These are phyloP conservation scores for Vanderwaltozyma verrucispora DNA, from an alignment of 805 yeast genomes.

Conservation along the genomic window DNA sequence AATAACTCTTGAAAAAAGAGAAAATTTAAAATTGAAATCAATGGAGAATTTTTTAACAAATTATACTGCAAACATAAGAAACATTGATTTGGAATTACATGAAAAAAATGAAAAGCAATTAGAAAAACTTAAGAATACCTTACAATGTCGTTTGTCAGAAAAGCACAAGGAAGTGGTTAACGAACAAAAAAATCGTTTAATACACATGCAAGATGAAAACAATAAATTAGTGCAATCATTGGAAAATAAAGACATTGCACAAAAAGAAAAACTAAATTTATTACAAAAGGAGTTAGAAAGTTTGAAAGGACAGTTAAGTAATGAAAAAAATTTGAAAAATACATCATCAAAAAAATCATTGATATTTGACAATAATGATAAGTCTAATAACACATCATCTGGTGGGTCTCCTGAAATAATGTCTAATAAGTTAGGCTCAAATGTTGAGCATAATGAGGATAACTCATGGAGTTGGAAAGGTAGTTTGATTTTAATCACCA, in stretches of 20 bases:
- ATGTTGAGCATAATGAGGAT: neutral
- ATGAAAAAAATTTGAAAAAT: constrained; percentile 9
- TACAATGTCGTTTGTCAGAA: constrained; percentile 7
- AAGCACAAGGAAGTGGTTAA: constrained; percentile 6
- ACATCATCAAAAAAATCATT: constrained; percentile 1
- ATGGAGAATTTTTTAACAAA: constrained; percentile 42
- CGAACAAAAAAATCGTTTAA: constrained; percentile 5
- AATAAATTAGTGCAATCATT: constrained; percentile 1
- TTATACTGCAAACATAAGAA: constrained; percentile 27
- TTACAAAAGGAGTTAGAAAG: constrained; percentile 12
- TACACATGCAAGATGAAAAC: constrained; percentile 4
- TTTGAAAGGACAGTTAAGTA: constrained; percentile 12
- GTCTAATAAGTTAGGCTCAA: neutral
- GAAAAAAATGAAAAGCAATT: constrained; percentile 11
- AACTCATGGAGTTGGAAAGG: constrained; percentile 1
- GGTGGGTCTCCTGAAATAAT: neutral
- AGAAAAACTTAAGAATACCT: constrained; percentile 7
- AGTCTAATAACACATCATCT: neutral
- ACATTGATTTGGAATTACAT: constrained; percentile 7
- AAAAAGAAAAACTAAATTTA: constrained; percentile 6
- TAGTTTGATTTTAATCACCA: constrained; percentile 5
- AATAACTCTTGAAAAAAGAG: constrained; percentile 44
- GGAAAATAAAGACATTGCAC: constrained; percentile 2
- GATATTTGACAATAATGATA: neutral
- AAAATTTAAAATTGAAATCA: constrained; percentile 41